Evolutionary conservation across 2,329 filamentous ascomycete species (phyloP).

Genomic region (Incumbomyces lentus): DNA sequence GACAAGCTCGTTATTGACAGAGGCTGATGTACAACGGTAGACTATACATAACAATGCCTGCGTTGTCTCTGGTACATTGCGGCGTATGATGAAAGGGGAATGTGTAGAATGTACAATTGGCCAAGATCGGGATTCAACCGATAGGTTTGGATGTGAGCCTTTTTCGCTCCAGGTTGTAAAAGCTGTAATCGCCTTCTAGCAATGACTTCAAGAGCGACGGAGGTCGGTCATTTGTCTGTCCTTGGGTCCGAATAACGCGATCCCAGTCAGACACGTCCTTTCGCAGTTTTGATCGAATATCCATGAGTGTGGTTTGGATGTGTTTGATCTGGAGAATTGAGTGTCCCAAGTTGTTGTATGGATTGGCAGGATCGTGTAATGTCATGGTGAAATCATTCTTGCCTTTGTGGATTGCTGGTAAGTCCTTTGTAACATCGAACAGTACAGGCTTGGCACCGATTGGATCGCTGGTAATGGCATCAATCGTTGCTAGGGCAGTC

Average conservation of each 20-base stretch:
- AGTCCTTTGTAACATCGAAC: slow-evolving; percentile 6
- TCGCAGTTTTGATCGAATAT: slow-evolving; percentile 10
- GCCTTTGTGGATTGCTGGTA: not conserved
- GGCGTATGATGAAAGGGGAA: not conserved
- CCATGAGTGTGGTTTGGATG: slow-evolving; percentile 35
- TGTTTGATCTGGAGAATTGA: slow-evolving; percentile 38
- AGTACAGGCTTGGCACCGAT: slow-evolving; percentile 6
- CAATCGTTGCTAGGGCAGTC: slow-evolving; percentile 2
- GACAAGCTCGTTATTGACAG: slow-evolving; percentile 29
- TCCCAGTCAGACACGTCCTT: slow-evolving; percentile 14
- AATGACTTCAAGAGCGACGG: slow-evolving; percentile 13
- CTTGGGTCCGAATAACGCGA: not conserved
- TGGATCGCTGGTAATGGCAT: slow-evolving; percentile 9
- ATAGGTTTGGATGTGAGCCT: not conserved
- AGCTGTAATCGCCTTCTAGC: slow-evolving; percentile 17
- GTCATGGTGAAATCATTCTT: slow-evolving; percentile 31
- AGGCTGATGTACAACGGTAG: slow-evolving; percentile 13
- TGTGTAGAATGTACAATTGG: too few species aligned
- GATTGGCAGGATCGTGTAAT: slow-evolving; percentile 50
- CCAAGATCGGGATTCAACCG: too few species aligned
- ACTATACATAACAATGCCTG: not conserved
- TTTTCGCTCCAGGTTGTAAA: slow-evolving; percentile 15
- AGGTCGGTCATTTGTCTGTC: not conserved
- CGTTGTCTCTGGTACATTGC: not conserved
- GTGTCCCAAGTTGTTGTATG: slow-evolving; percentile 47